Percentiles rank a stretch among this genome's conserved stretches.
These are phyloP conservation scores for Oidium heveae DNA, from an alignment of 2,329 filamentous ascomycete species.

Conservation along the genomic window DNA sequence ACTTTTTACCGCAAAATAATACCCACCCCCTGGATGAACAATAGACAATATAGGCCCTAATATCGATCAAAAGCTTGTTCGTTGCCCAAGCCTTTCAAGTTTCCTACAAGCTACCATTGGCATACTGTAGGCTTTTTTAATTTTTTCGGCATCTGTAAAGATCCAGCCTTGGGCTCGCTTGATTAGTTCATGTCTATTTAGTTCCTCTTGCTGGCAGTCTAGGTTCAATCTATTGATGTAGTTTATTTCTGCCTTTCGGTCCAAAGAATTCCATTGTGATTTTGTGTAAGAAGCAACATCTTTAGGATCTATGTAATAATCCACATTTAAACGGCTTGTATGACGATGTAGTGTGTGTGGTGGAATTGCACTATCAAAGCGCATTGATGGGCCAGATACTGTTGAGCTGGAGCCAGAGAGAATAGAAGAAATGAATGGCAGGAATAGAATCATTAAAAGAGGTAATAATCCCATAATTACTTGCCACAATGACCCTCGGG, in stretches of 20 bases:
- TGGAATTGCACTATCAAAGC: slow-evolving; percentile 44
- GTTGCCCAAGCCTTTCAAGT: slow-evolving; percentile 22
- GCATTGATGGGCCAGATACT: slow-evolving; percentile 39
- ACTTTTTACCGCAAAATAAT: slow-evolving; percentile 6
- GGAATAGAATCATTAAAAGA: slow-evolving; percentile 68
- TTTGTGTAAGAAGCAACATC: slow-evolving; percentile 48
- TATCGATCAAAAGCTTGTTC: background rate
- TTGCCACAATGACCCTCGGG: slow-evolving; percentile 22
- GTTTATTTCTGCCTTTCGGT: slow-evolving; percentile 49
- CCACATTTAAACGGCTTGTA: slow-evolving; percentile 43
- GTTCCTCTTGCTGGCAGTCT: slow-evolving; percentile 51
- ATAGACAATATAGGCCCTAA: no score
- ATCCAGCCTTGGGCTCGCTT: slow-evolving; percentile 49
- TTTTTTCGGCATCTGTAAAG: slow-evolving; percentile 34
- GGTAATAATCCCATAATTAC: slow-evolving; percentile 57
- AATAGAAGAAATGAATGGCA: slow-evolving; percentile 59
- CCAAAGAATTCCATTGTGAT: slow-evolving; percentile 47
- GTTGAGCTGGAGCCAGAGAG: slow-evolving; percentile 32
- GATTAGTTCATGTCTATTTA: slow-evolving; percentile 25
- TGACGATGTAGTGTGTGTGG: slow-evolving; percentile 53
- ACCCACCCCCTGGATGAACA: background rate
- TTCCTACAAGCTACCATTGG: slow-evolving; percentile 32
- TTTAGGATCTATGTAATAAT: slow-evolving; percentile 63
- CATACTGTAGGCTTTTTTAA: slow-evolving; percentile 24
- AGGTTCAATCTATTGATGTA: slow-evolving; percentile 41